Evolutionary conservation across 371 early-diverging fungal species (phyloP).

Genomic region (Rhizopus sp.): DNA sequence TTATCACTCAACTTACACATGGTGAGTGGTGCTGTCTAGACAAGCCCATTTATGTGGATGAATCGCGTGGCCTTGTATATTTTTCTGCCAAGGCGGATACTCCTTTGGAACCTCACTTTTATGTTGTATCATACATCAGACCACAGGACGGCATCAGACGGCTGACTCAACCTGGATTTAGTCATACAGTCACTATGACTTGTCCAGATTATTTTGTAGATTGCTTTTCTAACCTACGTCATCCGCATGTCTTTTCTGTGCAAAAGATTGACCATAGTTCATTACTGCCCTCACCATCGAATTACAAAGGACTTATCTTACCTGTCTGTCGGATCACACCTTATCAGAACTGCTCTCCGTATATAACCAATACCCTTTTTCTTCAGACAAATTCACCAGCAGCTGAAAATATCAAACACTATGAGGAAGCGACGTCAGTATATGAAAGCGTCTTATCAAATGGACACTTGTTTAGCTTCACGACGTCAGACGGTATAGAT

Average conservation of each 20-base stretch:
- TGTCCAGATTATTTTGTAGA: conserved; percentile 53
- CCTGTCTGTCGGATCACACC: not conserved
- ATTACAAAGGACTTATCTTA: not conserved
- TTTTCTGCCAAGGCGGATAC: conserved; percentile 70
- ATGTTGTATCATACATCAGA: conserved; percentile 52
- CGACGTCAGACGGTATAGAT: conserved; percentile 26
- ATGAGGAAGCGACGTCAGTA: not conserved
- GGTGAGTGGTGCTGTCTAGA: conserved; percentile 68
- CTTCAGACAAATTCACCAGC: not conserved
- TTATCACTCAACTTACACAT: conserved; percentile 35
- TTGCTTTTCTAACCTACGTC: conserved; percentile 55
- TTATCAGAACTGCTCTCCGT: not conserved
- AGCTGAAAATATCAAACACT: not conserved
- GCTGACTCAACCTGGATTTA: conserved; percentile 59
- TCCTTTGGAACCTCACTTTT: conserved; percentile 71
- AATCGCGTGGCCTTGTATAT: conserved; percentile 59
- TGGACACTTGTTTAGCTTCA: conserved; percentile 26
- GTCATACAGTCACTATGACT: conserved; percentile 54
- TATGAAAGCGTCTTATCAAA: conserved; percentile 6
- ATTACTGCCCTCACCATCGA: not conserved
- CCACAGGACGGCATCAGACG: conserved; percentile 29
- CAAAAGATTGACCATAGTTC: conserved; percentile 21
- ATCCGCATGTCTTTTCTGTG: conserved; percentile 30
- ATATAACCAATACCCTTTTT: not conserved
- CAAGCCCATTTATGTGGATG: conserved; percentile 65